These are phyloP conservation scores for Hyphodiscus sp. DNA, from an alignment of 2,329 filamentous ascomycete species.

Conservation along the genomic window DNA sequence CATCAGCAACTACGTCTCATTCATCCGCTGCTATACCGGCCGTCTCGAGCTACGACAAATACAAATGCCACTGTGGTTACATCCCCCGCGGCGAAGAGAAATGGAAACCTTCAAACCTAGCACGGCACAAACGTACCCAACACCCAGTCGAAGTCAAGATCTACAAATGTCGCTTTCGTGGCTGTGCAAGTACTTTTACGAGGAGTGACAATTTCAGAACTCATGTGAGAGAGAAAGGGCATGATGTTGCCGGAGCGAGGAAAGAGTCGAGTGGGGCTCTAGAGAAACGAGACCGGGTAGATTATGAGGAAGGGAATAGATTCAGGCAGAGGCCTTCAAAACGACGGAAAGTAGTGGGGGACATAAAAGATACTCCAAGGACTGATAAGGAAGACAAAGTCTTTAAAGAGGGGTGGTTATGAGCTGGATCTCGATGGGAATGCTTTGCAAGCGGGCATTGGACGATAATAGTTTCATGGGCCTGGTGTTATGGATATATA, in stretches of 20 bases:
- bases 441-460: neutral
- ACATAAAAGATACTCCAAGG: neutral
- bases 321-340: neutral
- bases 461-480: neutral
- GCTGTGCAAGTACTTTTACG: slow-evolving; percentile 19
- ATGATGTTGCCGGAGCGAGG: neutral
- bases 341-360: neutral
- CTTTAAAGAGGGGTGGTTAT: neutral
- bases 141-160: slow-evolving; percentile 13
- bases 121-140: slow-evolving; percentile 20
- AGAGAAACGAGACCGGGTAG: neutral
- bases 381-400: neutral
- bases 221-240: slow-evolving; percentile 19
- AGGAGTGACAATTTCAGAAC: slow-evolving; percentile 23
- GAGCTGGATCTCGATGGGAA: neutral
- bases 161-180: slow-evolving; percentile 13
- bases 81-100: slow-evolving; percentile 19
- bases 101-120: slow-evolving; percentile 25
- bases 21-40: neutral
- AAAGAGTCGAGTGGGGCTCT: neutral
- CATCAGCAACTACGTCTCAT: neutral
- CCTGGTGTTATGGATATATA: neutral
- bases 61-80: slow-evolving; percentile 15
- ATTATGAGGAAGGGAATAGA: neutral
- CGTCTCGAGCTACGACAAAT: slow-evolving; percentile 3